These are phyloP conservation scores for Trapa incisa DNA, from an alignment of 345 rosid species.

Conservation along the genomic window DNA sequence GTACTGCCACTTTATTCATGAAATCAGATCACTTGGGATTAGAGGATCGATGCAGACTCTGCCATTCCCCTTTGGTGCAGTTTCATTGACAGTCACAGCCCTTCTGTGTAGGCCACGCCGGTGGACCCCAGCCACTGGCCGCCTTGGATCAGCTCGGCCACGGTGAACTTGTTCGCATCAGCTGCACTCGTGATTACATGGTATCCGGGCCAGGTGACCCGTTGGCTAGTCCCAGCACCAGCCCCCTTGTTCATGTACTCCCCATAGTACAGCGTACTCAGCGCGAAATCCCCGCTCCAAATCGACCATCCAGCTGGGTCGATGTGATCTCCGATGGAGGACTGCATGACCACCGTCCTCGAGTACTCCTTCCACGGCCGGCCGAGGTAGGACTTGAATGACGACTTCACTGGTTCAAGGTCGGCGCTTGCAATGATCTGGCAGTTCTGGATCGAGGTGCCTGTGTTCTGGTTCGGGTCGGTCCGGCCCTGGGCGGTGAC, in stretches of 20 bases:
- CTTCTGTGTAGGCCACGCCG: slow-evolving; percentile 47
- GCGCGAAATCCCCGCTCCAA: slow-evolving; percentile 55
- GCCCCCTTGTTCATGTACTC: slow-evolving; percentile 70
- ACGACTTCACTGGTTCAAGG: slow-evolving; percentile 34
- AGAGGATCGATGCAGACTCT: background rate
- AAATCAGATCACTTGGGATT: background rate
- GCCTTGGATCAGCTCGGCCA: slow-evolving; percentile 58
- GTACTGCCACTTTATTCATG: background rate
- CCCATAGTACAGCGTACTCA: slow-evolving; percentile 61
- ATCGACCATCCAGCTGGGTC: slow-evolving; percentile 72
- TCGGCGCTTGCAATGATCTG: slow-evolving; percentile 35
- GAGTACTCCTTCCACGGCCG: slow-evolving; percentile 79
- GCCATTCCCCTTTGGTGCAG: background rate
- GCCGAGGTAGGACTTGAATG: slow-evolving; percentile 53
- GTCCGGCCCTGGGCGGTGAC: slow-evolving; percentile 67
- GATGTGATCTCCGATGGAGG: slow-evolving; percentile 46
- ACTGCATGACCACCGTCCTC: slow-evolving; percentile 53
- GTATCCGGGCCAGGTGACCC: slow-evolving; percentile 64
- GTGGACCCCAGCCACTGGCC: slow-evolving; percentile 62
- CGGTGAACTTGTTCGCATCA: slow-evolving; percentile 64
- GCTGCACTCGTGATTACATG: slow-evolving; percentile 32
- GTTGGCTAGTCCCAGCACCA: slow-evolving; percentile 42
- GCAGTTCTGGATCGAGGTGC: slow-evolving; percentile 69
- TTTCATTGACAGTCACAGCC: slow-evolving; percentile 17
- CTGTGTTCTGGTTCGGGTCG: slow-evolving; percentile 63